A percentile compares a stretch with the other conserved stretches of the same genome.
Conservation (phyloP, 2,329 filamentous ascomycete genomes). For the Apiospora marii region DNA sequence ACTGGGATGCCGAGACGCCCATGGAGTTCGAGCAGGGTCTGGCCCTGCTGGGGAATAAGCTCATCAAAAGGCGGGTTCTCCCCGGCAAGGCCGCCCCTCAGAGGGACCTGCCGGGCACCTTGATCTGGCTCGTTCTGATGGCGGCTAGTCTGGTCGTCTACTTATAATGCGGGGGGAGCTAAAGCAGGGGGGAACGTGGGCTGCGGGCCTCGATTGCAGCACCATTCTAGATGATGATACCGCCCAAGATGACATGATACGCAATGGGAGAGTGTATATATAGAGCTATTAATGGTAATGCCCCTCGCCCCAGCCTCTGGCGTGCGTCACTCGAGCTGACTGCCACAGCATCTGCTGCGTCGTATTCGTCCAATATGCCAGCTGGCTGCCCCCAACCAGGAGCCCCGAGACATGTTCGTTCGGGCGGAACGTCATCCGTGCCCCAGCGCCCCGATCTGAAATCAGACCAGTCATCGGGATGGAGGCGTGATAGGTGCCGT, state of each 20-base stretch:
- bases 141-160: not conserved
- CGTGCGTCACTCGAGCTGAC: not conserved
- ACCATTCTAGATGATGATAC: not conserved
- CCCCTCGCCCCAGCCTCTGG: not conserved
- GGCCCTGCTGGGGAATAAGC: slow-evolving; percentile 11
- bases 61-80: slow-evolving; percentile 3
- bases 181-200: slow-evolving; percentile 1
- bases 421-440: not conserved
- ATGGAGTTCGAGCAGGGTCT: slow-evolving; percentile 12
- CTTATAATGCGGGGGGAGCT: slow-evolving; percentile 5
- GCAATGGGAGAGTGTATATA: not conserved
- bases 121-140: not conserved
- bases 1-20: slow-evolving; percentile 16
- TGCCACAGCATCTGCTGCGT: not conserved
- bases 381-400: not conserved
- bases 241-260: not conserved
- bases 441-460: slow-evolving; percentile 10
- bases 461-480: slow-evolving; percentile 9
- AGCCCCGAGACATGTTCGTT: slow-evolving; percentile 6
- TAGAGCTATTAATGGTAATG: not conserved
- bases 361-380: not conserved
- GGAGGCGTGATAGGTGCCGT: not conserved
- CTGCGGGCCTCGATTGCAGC: not conserved
- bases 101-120: not conserved
- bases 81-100: not conserved